Evolutionary conservation across 2,329 filamentous ascomycete genomes (phyloP).

Genomic region (Fusarium napiforme): DNA sequence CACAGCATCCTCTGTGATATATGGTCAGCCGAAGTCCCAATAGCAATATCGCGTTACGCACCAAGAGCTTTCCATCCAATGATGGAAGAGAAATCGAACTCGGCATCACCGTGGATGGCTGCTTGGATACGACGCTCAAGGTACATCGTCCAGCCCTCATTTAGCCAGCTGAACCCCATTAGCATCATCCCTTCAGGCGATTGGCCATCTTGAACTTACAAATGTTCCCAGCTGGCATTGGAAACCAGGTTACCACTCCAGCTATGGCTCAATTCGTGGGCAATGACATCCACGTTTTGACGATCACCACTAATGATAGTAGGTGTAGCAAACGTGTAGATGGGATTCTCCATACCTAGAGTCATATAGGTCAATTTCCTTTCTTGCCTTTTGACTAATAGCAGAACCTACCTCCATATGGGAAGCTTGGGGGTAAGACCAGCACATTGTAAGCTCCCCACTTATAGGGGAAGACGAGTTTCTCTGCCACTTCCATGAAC

Average conservation of each 20-base stretch:
- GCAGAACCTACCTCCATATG: constrained; percentile 75
- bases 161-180: constrained; percentile 65
- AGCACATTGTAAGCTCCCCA: constrained; percentile 98
- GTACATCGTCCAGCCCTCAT: constrained; percentile 93
- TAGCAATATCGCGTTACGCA: constrained; percentile 46
- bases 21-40: constrained; percentile 16
- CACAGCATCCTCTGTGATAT: constrained; percentile 74
- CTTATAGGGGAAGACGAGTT: constrained; percentile 83
- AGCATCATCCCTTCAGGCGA: not conserved
- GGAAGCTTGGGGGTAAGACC: constrained; percentile 89
- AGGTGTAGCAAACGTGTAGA: constrained; percentile 95
- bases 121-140: constrained; percentile 87
- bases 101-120: constrained; percentile 80
- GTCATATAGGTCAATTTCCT: constrained; percentile 9
- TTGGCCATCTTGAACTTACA: constrained; percentile 56
- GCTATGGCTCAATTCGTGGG: constrained; percentile 80
- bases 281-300: constrained; percentile 95
- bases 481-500: constrained; percentile 88
- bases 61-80: constrained; percentile 92
- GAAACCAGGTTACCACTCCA: constrained; percentile 92
- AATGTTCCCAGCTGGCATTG: constrained; percentile 84
- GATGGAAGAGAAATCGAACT: constrained; percentile 94
- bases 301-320: constrained; percentile 91
- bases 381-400: not conserved
- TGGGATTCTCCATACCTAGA: constrained; percentile 85